Conservation (phyloP, 2,329 filamentous ascomycete genomes). For the Aureobasidium sp. region DNA sequence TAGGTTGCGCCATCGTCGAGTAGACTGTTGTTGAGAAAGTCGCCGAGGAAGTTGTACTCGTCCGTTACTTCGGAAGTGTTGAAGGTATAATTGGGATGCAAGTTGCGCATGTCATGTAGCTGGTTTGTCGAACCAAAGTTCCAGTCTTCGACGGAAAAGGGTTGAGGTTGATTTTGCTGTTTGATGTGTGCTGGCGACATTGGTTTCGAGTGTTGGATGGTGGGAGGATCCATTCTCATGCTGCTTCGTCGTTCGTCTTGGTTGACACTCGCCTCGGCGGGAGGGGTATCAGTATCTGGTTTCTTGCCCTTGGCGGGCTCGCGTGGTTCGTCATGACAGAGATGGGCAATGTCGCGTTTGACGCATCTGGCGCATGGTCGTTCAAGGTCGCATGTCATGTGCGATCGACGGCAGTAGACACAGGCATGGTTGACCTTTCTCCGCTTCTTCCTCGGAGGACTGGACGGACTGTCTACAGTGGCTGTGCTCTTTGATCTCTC, state of each 20-base stretch:
- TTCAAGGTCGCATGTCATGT: slow-evolving; percentile 57
- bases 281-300: not conserved
- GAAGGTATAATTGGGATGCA: slow-evolving; percentile 93
- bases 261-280: not conserved
- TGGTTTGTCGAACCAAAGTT: slow-evolving; percentile 69
- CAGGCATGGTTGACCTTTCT: slow-evolving; percentile 51
- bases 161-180: slow-evolving; percentile 48
- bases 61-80: slow-evolving; percentile 88
- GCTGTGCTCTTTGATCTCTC: slow-evolving; percentile 12
- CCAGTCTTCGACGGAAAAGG: slow-evolving; percentile 50
- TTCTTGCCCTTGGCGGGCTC: slow-evolving; percentile 61
- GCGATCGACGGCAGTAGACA: slow-evolving; percentile 49
- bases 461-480: slow-evolving; percentile 1
- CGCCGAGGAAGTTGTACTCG: slow-evolving; percentile 94
- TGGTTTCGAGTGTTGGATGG: slow-evolving; percentile 65
- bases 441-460: slow-evolving; percentile 38
- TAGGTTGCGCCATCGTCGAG: slow-evolving; percentile 59
- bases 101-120: slow-evolving; percentile 90
- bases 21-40: slow-evolving; percentile 87
- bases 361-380: slow-evolving; percentile 95
- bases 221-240: slow-evolving; percentile 33
- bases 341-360: slow-evolving; percentile 95
- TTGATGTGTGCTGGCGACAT: slow-evolving; percentile 60
- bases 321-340: slow-evolving; percentile 95
- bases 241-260: slow-evolving; percentile 6